Percentiles rank a stretch among this genome's conserved stretches.
Conservation (phyloP, 1,284 basidiomycete genomes). For the Agaricales sp. region DNA sequence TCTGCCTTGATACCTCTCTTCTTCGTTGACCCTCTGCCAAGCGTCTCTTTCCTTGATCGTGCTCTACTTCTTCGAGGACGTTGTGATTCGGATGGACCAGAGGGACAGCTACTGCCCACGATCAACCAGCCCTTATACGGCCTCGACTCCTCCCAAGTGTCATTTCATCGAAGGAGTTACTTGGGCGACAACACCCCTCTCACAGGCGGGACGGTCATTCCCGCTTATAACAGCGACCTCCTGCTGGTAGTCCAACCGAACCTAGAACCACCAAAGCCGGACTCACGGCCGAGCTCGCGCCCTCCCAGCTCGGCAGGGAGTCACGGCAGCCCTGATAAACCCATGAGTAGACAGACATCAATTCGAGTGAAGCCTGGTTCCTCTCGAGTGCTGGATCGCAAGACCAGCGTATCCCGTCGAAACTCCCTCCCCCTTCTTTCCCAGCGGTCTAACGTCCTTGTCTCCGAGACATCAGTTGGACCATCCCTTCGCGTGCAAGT, state of each 20-base stretch:
- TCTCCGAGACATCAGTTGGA: slow-evolving; percentile 48
- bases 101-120: slow-evolving; percentile 40
- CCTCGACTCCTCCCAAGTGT: neutral
- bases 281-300: slow-evolving; percentile 38
- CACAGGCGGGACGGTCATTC: slow-evolving; percentile 53
- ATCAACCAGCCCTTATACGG: slow-evolving; percentile 20
- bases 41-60: slow-evolving; percentile 57
- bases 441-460: slow-evolving; percentile 43
- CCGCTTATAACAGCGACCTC: slow-evolving; percentile 64
- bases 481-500: slow-evolving; percentile 65
- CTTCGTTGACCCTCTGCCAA: slow-evolving; percentile 64
- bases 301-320: slow-evolving; percentile 40
- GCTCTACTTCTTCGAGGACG: slow-evolving; percentile 50
- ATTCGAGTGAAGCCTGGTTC: slow-evolving; percentile 65
- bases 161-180: neutral
- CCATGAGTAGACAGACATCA: slow-evolving; percentile 49
- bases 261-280: slow-evolving; percentile 19
- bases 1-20: slow-evolving; percentile 56
- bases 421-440: slow-evolving; percentile 71
- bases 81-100: slow-evolving; percentile 51
- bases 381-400: slow-evolving; percentile 57
- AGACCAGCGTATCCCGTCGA: slow-evolving; percentile 61
- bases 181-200: neutral
- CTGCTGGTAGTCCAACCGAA: slow-evolving; percentile 53
- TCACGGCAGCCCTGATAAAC: slow-evolving; percentile 22